These are phyloP conservation scores for Syzygium aromaticum DNA, from an alignment of 345 rosid species.

Conservation along the genomic window DNA sequence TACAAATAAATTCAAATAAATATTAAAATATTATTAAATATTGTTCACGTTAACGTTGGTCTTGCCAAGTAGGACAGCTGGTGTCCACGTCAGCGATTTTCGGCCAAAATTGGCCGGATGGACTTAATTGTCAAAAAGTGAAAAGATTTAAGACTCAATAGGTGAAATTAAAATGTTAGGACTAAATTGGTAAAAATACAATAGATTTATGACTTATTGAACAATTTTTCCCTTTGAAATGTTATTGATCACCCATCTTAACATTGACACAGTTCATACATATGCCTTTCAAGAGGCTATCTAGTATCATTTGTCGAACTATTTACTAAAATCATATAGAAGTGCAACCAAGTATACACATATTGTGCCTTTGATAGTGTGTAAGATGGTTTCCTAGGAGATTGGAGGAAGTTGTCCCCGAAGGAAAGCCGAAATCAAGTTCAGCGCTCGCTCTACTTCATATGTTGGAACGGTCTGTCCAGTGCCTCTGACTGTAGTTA, in stretches of 20 bases:
- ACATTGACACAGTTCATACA: not conserved
- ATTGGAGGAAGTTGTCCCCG: slow-evolving; percentile 13
- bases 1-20: too few relatives aligned
- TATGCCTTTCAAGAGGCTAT: not conserved
- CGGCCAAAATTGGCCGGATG: not conserved
- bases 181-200: not conserved
- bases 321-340: too few relatives aligned
- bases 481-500: slow-evolving; percentile 23
- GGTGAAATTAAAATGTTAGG: too few relatives aligned
- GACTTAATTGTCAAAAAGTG: too few relatives aligned
- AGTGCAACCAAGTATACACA: not conserved
- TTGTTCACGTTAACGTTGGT: too few relatives aligned
- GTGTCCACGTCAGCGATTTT: not conserved
- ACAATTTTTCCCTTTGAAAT: too few relatives aligned
- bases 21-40: too few relatives aligned
- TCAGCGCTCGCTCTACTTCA: slow-evolving; percentile 32
- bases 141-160: too few relatives aligned
- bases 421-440: slow-evolving; percentile 32
- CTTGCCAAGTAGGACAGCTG: not conserved
- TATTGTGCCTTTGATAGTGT: not conserved
- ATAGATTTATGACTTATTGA: too few relatives aligned
- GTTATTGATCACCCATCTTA: too few relatives aligned
- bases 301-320: too few relatives aligned
- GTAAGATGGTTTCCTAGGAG: not conserved
- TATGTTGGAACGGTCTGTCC: slow-evolving; percentile 38